Base-by-base conservation (phyloP, 140 eudicot species). In the Ambrosia hybrid region DNA sequence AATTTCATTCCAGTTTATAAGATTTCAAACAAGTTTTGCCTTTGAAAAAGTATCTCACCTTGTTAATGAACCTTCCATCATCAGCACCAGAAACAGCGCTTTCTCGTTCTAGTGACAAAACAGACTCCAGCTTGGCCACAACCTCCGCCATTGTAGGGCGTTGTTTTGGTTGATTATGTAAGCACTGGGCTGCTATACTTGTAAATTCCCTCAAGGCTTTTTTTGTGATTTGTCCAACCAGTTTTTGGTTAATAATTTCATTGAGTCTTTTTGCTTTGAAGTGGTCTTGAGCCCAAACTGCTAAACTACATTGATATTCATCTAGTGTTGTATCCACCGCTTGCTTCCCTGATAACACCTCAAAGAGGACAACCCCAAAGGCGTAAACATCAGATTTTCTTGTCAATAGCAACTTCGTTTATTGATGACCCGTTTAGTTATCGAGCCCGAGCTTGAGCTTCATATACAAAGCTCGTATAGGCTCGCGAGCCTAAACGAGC, bases 381-480 rank as follows among this genome's bases (percentile, higher is more conserved):
- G 82, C 70, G 10, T 79, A 83, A 16, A 83, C 84, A 71, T 79
- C 79, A 0, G 84, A 67, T 72, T 66, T 83, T 51, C 67, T 79
- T 3, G 87, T 79, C 30, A 21, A 77, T 13, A 21, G 81, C 81
- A 30, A 77, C 67, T 9, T 51, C 52, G 3, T 9, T 4, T 63
- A 52, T 36, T 43, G 72, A 21, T 21, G 30, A 41, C 17, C n/a
- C n/a, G n/a, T n/a, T 21, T 21, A 21, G 30, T 21, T 21, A 21
- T 21, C 30, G 1, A 21, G 30, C 30, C 30, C 30, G 30, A 21
- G 30, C 30, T 21, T 21, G 30, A 21, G 30, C 30, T 21, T 21
- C 30, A 21, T 1, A 21, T 21, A 21, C 30, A 21, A 21, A 21
- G 30, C 30, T 21, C 30, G 30, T 21, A 21, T 21, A 21, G 30